Evolutionary conservation across 768 basidiomycete genomes (phyloP).

Genomic region (Dacryopinax primogenitus): DNA sequence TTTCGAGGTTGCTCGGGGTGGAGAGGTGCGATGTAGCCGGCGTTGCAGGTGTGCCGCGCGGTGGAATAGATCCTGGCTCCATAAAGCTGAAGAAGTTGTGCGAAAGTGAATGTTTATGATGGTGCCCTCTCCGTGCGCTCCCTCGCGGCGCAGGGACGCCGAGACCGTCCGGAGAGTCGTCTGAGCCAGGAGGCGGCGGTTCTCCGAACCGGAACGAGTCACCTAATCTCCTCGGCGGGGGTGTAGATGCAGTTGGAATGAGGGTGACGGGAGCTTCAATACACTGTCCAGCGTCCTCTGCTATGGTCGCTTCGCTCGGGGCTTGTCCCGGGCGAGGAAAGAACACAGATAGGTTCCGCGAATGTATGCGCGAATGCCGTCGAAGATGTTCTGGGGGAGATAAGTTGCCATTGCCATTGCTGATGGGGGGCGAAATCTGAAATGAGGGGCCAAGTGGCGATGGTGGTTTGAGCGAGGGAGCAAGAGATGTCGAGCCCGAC

Average conservation of each 20-base stretch:
- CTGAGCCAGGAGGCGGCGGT: constrained; percentile 32
- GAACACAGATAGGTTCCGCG: constrained; percentile 81
- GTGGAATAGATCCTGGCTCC: constrained; percentile 44
- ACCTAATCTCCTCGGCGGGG: constrained; percentile 37
- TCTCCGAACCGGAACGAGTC: constrained; percentile 55
- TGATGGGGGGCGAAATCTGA: constrained; percentile 23
- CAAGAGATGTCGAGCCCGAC: constrained; percentile 16
- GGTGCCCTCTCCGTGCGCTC: constrained; percentile 52
- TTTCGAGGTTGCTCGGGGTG: constrained; percentile 46
- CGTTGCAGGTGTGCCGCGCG: constrained; percentile 29
- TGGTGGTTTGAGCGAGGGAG: constrained; percentile 17
- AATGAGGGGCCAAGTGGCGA: constrained; percentile 20
- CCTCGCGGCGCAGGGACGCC: constrained; percentile 14
- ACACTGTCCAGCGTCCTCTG: constrained; percentile 54
- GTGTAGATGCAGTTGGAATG: constrained; percentile 35
- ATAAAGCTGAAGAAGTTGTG: constrained; percentile 95
- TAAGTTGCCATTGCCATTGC: constrained; percentile 22
- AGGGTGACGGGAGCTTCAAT: constrained; percentile 36
- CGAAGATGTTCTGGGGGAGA: constrained; percentile 16
- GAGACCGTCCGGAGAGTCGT: background rate
- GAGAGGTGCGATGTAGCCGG: constrained; percentile 5
- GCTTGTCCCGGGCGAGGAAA: constrained; percentile 69
- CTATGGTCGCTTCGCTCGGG: constrained; percentile 42
- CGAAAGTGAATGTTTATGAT: constrained; percentile 87
- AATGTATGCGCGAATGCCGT: constrained; percentile 58